Evolutionary conservation across 306 rosid species (phyloP).

Genomic region (Rubus idaeus): DNA sequence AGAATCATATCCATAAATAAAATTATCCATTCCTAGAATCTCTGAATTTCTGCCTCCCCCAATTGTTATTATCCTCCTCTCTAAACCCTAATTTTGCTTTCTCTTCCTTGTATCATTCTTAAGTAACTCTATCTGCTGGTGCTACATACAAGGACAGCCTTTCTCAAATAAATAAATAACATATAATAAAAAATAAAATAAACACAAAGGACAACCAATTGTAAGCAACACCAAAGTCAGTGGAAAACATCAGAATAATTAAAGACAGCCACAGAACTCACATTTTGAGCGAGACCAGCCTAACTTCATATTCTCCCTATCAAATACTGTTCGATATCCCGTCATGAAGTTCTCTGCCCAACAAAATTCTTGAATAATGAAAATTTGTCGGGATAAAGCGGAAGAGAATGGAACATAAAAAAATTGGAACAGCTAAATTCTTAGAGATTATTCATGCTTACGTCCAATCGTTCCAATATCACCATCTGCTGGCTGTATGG

Average conservation of each 20-base stretch:
- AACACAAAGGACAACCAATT: background rate
- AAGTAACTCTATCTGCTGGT: too few relatives aligned
- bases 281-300: conserved; percentile 87
- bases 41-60: background rate
- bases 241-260: background rate
- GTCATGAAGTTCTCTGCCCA: conserved; percentile 88
- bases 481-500: conserved; percentile 72
- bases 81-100: too few relatives aligned
- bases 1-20: background rate
- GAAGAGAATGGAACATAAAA: background rate
- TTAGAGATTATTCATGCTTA: conserved; percentile 38
- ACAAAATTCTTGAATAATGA: background rate
- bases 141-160: background rate
- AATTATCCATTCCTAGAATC: background rate
- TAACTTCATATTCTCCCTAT: conserved; percentile 72
- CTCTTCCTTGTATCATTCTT: too few relatives aligned
- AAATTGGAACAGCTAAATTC: background rate
- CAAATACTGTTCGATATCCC: conserved; percentile 84
- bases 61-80: background rate
- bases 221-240: background rate
- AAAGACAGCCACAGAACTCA: conserved; percentile 46
- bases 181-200: background rate
- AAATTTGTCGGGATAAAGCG: background rate
- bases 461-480: conserved; percentile 85
- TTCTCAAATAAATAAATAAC: background rate